Evolutionary conservation across 805 yeast species (phyloP).

Genomic region (Myxozyma lipomycoides): DNA sequence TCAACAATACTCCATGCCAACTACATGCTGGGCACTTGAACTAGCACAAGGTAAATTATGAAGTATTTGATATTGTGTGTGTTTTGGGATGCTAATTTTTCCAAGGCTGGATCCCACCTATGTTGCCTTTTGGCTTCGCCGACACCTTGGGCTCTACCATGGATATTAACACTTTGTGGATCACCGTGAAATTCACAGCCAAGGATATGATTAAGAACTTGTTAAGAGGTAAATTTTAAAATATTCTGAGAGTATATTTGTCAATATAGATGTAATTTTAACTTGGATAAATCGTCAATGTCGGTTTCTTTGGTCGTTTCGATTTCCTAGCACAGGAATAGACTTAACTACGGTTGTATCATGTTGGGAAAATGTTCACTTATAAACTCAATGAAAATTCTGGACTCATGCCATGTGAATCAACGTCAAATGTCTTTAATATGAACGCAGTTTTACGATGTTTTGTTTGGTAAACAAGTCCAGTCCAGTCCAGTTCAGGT

Average conservation of each 20-base stretch:
- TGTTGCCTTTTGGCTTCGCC: conserved; percentile 93
- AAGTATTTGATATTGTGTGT: no score
- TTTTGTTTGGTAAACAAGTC: no score
- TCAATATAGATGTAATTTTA: neutral
- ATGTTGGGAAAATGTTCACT: no score
- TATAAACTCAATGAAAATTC: neutral
- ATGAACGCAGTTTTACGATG: no score
- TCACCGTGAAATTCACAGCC: conserved; percentile 73
- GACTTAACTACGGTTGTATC: no score
- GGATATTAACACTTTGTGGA: conserved; percentile 63
- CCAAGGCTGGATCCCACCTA: conserved; percentile 85
- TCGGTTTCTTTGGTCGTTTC: no score
- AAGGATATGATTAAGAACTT: conserved; percentile 71
- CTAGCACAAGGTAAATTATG: conserved; percentile 67
- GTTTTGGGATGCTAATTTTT: neutral
- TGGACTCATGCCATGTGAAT: no score
- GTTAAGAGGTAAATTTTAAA: conserved; percentile 62
- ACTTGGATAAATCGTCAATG: no score
- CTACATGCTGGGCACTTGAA: conserved; percentile 82
- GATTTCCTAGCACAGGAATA: no score
- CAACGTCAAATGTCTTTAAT: no score
- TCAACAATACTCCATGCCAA: conserved; percentile 84
- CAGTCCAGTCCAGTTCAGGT: no score
- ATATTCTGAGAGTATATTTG: neutral
- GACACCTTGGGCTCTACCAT: conserved; percentile 76